Conservation (phyloP, 2,329 filamentous ascomycete species). For the Sporothrix brunneoviolacea region DNA sequence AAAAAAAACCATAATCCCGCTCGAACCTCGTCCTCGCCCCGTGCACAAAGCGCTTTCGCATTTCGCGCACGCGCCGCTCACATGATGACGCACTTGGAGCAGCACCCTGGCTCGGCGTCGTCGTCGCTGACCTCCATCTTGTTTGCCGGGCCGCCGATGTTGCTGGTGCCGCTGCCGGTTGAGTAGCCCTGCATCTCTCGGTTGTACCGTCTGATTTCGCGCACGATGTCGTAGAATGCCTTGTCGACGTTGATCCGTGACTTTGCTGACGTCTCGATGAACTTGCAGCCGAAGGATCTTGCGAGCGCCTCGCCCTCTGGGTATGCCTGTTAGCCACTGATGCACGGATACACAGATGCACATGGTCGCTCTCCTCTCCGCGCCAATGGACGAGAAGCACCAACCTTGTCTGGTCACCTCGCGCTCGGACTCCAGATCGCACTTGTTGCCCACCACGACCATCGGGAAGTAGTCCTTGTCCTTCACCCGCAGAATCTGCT, state of each 20-base stretch:
- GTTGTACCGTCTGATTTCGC: conserved; percentile 97
- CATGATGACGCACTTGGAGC: conserved; percentile 38
- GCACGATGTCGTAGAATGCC: conserved; percentile 96
- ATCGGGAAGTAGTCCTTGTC: conserved; percentile 99
- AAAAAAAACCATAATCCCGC: no score
- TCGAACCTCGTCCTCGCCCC: no score
- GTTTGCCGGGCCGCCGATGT: conserved; percentile 54
- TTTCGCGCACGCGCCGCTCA: conserved; percentile 3
- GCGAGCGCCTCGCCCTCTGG: conserved; percentile 86
- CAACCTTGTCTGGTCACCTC: conserved; percentile 87
- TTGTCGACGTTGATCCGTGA: conserved; percentile 97
- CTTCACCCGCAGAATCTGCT: conserved; percentile 97
- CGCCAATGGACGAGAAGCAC: conserved; percentile 22
- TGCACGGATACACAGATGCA: background rate
- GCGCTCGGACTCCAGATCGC: conserved; percentile 89
- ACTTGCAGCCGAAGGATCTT: conserved; percentile 87
- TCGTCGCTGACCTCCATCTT: conserved; percentile 75
- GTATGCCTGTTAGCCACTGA: background rate
- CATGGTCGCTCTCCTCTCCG: background rate
- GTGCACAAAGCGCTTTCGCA: no score
- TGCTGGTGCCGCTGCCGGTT: conserved; percentile 58
- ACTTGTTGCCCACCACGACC: conserved; percentile 98
- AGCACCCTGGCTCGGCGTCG: conserved; percentile 68
- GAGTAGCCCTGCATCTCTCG: conserved; percentile 92
- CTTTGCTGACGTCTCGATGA: conserved; percentile 98